A percentile compares a stretch with the other conserved stretches of the same genome.
Conservation (phyloP, 495 filamentous ascomycete species). For the Endocarpon pusillum region DNA sequence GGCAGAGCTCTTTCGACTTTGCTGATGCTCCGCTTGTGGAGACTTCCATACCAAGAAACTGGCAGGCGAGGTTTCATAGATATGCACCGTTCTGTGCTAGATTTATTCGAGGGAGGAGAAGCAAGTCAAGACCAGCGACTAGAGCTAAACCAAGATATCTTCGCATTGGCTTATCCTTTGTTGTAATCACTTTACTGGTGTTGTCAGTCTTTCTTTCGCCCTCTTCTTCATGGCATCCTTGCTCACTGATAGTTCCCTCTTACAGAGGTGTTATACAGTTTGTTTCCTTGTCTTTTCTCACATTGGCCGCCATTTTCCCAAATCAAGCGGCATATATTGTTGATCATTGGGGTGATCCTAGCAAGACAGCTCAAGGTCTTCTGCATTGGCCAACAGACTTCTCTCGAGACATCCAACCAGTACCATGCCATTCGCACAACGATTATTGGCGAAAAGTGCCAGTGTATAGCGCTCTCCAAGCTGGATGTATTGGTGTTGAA, state of each 20-base stretch:
- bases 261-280: constrained; percentile 29
- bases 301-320: constrained; percentile 37
- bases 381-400: constrained; percentile 61
- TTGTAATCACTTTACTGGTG: not conserved
- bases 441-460: constrained; percentile 76
- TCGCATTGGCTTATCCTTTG: too few species aligned
- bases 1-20: too few species aligned
- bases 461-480: constrained; percentile 44
- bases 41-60: too few species aligned
- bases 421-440: constrained; percentile 63
- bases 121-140: too few species aligned
- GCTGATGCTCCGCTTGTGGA: too few species aligned
- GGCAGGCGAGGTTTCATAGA: too few species aligned
- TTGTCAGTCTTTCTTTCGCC: not conserved
- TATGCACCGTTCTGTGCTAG: too few species aligned
- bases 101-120: too few species aligned
- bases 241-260: not conserved
- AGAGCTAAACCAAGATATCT: too few species aligned
- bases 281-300: constrained; percentile 30
- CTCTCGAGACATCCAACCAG: constrained; percentile 49
- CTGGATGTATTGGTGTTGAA: constrained; percentile 57
- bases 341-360: constrained; percentile 33
- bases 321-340: constrained; percentile 38
- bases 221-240: not conserved
- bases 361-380: constrained; percentile 27